Conservation (phyloP, 2,329 filamentous ascomycete genomes). For the Decorospora gaudefroyi region DNA sequence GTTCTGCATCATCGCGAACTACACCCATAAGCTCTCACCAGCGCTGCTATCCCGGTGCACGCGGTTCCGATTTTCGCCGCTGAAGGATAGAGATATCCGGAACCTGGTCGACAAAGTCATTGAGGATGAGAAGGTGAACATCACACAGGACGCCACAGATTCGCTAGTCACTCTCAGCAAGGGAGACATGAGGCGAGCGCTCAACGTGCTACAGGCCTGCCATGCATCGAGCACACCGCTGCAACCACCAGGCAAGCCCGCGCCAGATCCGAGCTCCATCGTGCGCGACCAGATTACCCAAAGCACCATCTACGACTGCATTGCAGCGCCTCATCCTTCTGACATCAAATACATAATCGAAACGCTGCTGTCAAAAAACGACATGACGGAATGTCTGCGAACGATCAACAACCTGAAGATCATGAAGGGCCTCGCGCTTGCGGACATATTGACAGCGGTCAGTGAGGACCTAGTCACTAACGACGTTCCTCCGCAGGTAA, state of each 20-base stretch:
- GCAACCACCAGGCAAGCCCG: slow-evolving; percentile 54
- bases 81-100: slow-evolving; percentile 86
- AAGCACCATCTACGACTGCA: slow-evolving; percentile 93
- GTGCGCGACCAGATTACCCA: slow-evolving; percentile 86
- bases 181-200: slow-evolving; percentile 90
- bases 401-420: slow-evolving; percentile 88
- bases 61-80: slow-evolving; percentile 88
- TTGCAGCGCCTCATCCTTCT: slow-evolving; percentile 88
- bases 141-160: slow-evolving; percentile 77
- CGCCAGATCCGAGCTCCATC: slow-evolving; percentile 60
- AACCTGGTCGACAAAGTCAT: slow-evolving; percentile 87
- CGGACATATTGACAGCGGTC: slow-evolving; percentile 87
- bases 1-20: slow-evolving; percentile 99
- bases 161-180: slow-evolving; percentile 85
- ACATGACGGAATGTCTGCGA: slow-evolving; percentile 85
- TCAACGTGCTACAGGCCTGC: slow-evolving; percentile 96
- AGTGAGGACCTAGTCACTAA: slow-evolving; percentile 80
- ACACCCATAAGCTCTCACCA: slow-evolving; percentile 95
- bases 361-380: slow-evolving; percentile 79
- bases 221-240: slow-evolving; percentile 81
- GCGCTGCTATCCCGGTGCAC: slow-evolving; percentile 92
- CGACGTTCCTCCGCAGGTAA: slow-evolving; percentile 82
- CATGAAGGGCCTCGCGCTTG: slow-evolving; percentile 82
- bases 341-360: slow-evolving; percentile 84
- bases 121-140: slow-evolving; percentile 81